Base-by-base conservation (phyloP, 768 basidiomycete genomes). In the Leccinum uliginosum region DNA sequence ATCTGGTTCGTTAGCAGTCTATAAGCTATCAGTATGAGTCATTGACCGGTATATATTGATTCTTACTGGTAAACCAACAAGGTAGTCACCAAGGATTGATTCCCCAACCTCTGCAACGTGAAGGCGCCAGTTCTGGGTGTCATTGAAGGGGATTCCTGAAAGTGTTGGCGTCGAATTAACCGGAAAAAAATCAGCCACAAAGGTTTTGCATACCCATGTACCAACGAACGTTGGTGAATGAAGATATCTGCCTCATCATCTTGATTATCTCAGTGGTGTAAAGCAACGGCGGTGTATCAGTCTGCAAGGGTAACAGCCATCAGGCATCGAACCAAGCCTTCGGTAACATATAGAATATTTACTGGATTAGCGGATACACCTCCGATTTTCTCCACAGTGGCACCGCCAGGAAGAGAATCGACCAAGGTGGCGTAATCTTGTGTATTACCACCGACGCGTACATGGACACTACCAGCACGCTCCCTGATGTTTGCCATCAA, bases 371-470 rank as follows among this genome's bases (percentile, higher is more conserved):
- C 62, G 3, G 64, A 58, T 5, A 63, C 63, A 10, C 61, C 56
- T 1, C 65, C 56, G 53, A 76, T 74, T 67, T 89, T 90, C 48
- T 80, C 73, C 24, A 88, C 71, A 23, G 78, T 78, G 10, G 71
- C 62, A 21, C 75, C 75, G 49, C 83, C 77, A 0, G 79, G 66
- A 8, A 84, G 78, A 34, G 72, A 76, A 47, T 74, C 73, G 9
- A 83, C 83, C 58, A 83, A 68, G 4, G 71, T 70, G 6, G 76
- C 85, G 3, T 75, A 79, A 54, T 93, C 91, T 66, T 92, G 91
- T 0, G 86, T 85, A 70, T 92, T 92, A 47, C 90, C 90, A 24
- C 91, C 90, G 1, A 92, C 75, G 51, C 90, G 82, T n/a, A 91
- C 71, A 12, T 78, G 71, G 7, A 89, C 82, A 1, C 70, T 64